Conservation (phyloP, 148 eudicot genomes). For the Vaccinium darrowii region DNA sequence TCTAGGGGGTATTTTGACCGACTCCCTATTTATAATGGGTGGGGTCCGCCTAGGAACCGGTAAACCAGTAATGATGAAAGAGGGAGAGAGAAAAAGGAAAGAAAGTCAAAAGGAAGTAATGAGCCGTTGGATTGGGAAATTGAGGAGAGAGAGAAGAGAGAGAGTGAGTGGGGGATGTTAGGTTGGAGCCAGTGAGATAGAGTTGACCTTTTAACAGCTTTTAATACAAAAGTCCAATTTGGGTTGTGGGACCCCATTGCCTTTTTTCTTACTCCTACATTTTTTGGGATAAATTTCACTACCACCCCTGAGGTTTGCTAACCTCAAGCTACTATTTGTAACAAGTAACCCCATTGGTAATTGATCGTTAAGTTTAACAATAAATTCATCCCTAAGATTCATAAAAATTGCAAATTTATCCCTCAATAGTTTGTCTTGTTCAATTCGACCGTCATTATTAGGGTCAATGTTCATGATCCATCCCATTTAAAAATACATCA, state of each 20-base stretch:
- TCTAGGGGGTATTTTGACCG: constrained; percentile 31
- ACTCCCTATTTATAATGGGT: constrained; percentile 3
- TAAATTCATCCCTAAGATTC: too few relatives aligned
- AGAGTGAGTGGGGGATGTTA: constrained; percentile 13
- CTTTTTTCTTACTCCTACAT: too few relatives aligned
- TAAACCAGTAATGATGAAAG: constrained; percentile 21
- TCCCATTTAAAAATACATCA: too few relatives aligned
- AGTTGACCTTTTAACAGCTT: constrained; percentile 34
- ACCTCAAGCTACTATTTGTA: too few relatives aligned
- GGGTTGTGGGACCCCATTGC: neutral
- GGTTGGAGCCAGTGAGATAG: constrained; percentile 38
- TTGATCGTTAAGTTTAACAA: neutral
- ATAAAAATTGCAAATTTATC: too few relatives aligned
- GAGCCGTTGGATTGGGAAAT: constrained; percentile 37
- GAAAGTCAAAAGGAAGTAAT: constrained; percentile 42
- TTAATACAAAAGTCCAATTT: constrained; percentile 17
- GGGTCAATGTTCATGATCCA: too few relatives aligned
- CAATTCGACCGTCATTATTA: too few relatives aligned
- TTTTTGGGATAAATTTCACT: too few relatives aligned
- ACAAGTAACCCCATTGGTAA: too few relatives aligned
- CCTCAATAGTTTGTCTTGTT: too few relatives aligned
- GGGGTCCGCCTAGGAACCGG: constrained; percentile 23
- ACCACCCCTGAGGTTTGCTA: too few relatives aligned
- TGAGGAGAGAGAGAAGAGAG: neutral
- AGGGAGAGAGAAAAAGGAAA: neutral